phyloP scores from a whole-genome alignment of 2,329 filamentous ascomycete species.

The Xylaria sp. region DNA sequence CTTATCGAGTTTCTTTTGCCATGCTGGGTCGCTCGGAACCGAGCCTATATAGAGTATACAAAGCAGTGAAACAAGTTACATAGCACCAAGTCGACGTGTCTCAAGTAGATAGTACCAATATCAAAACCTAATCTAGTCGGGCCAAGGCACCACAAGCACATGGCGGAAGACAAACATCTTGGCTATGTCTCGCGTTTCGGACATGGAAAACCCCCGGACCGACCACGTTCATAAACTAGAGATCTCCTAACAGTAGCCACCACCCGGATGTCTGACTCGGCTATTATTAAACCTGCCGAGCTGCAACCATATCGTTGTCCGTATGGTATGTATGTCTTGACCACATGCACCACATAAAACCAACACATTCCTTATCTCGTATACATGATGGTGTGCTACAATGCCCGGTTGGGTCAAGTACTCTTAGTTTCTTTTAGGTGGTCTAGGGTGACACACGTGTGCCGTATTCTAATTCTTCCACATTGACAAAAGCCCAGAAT shows the following conservation, averaged over 20 bases:
- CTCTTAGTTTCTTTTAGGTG: not conserved
- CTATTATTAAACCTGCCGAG: slow-evolving; percentile 3
- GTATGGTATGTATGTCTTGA: not conserved
- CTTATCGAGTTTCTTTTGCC: not conserved
- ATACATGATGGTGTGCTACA: not conserved
- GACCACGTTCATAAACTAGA: not conserved
- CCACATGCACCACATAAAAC: not conserved
- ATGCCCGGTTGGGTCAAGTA: slow-evolving; percentile 9
- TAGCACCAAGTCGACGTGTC: slow-evolving; percentile 1
- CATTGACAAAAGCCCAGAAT: too few species aligned
- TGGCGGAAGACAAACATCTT: not conserved
- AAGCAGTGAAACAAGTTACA: not conserved
- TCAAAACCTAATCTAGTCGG: slow-evolving; percentile 10
- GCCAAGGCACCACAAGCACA: not conserved
- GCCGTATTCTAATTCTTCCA: not conserved
- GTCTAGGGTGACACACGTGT: not conserved
- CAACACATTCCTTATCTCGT: not conserved
- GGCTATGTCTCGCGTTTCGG: slow-evolving; percentile 9
- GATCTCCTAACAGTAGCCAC: not conserved
- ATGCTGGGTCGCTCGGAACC: slow-evolving; percentile 13
- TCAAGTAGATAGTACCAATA: slow-evolving; percentile 1
- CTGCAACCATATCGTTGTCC: not conserved
- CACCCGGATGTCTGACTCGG: not conserved
- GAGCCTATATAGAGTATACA: not conserved
- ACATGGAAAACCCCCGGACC: not conserved